Evolutionary conservation across 371 early-diverging fungal species (phyloP).

Genomic region (Mortierella sp.): DNA sequence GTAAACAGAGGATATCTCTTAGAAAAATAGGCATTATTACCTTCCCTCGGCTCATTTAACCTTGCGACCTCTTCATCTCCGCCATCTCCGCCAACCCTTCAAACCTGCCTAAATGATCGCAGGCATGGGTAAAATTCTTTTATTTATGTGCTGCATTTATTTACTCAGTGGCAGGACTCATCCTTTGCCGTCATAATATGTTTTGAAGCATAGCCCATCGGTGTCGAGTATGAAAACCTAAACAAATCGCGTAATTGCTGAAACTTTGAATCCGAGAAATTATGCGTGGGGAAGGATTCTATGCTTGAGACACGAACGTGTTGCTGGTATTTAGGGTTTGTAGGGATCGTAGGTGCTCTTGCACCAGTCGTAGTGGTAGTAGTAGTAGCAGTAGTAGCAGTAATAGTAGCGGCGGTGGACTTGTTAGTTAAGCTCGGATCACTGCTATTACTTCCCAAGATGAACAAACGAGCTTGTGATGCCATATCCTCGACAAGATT

Average conservation of each 20-base stretch:
- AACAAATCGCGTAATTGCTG: background rate
- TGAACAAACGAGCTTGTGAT: background rate
- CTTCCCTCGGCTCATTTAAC: no score
- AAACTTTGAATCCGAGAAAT: background rate
- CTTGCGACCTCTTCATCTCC: no score
- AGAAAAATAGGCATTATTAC: no score
- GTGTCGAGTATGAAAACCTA: background rate
- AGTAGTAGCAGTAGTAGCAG: no score
- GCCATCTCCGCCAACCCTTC: no score
- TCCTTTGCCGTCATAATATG: background rate
- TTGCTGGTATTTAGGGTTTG: background rate
- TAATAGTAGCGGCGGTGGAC: no score
- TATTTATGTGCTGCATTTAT: background rate
- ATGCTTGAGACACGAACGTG: background rate
- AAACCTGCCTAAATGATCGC: no score
- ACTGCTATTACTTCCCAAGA: background rate
- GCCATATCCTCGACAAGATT: background rate
- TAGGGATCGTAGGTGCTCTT: background rate
- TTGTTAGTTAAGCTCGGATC: background rate
- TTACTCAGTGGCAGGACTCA: background rate
- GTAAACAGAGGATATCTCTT: no score
- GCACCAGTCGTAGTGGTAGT: background rate
- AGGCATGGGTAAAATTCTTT: background rate
- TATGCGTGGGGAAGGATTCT: background rate
- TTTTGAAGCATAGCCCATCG: background rate